These are phyloP conservation scores for Barnettozyma californica DNA, from an alignment of 805 yeast species.

Conservation along the genomic window DNA sequence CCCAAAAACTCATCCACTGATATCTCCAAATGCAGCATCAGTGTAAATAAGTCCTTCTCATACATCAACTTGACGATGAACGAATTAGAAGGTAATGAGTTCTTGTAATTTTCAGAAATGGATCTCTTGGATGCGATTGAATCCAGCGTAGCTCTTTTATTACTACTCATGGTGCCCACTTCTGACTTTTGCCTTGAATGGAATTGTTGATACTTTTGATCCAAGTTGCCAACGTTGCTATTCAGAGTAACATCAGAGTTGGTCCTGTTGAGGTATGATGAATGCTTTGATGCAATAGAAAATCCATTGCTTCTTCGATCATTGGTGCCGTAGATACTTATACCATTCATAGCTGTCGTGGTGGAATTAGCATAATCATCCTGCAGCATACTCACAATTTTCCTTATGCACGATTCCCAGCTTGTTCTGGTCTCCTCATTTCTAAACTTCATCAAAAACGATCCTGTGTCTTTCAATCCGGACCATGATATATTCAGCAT, in stretches of 20 bases:
- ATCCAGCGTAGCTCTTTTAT: constrained; percentile 24
- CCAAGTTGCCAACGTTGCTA: constrained; percentile 8
- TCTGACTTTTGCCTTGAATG: constrained; percentile 27
- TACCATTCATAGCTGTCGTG: constrained; percentile 12
- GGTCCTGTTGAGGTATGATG: constrained; percentile 21
- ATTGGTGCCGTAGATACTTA: constrained; percentile 12
- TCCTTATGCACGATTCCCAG: constrained; percentile 70
- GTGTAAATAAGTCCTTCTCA: constrained; percentile 51
- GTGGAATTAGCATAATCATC: constrained; percentile 19
- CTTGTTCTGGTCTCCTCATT: constrained; percentile 78
- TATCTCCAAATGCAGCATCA: constrained; percentile 53
- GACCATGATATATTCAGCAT: constrained; percentile 69
- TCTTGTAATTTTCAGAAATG: constrained; percentile 36
- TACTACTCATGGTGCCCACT: constrained; percentile 7
- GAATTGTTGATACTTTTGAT: constrained; percentile 5
- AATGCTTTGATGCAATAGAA: constrained; percentile 20
- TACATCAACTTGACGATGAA: constrained; percentile 37
- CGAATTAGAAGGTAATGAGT: constrained; percentile 32
- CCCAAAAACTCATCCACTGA: constrained; percentile 47
- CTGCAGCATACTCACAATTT: constrained; percentile 31
- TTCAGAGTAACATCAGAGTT: constrained; percentile 18
- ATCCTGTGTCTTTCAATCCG: constrained; percentile 83
- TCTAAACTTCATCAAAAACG: constrained; percentile 74
- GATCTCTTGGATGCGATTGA: constrained; percentile 29
- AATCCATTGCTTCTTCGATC: constrained; percentile 27